Evolutionary conservation across 1,284 basidiomycete genomes (phyloP), one percentile per base, ranked within the genome.

Genomic region (Pholiota adiposa): DNA sequence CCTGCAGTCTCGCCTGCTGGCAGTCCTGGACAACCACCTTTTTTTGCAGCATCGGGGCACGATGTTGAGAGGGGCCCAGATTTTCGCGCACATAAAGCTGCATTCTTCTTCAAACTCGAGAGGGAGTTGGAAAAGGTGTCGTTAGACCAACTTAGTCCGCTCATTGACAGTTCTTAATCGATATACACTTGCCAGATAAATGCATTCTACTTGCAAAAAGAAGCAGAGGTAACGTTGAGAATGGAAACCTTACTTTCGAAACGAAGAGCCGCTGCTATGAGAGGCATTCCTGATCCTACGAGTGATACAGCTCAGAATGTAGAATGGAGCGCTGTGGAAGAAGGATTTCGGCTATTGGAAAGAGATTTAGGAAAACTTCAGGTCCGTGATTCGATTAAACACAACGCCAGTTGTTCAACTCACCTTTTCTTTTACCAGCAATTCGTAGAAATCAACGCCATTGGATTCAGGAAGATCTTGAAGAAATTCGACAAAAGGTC

Each of bases 401-500:
- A 52, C 56, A 63, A 64, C 63, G 65, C 66, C 62, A 67, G 69
- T 58, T 59, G 56, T 54, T 64, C 41, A 67, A 65, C 73, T 63
- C 38, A 44, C 56, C 57, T 14, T 51, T n/a, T 43, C 27, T 18
- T 38, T 27, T 48, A n/a, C 38, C 67, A 97, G 93, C 92, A 94
- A 84, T 99, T 97, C 71, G 90, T 99, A 67, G 97, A 99, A 76
- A 93, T 98, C 72, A 99, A 99, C 73, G 97, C 94, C 1, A 96
- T 90, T 3, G 97, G 96, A 1, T 99, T 99, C 75, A 87, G 97
- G 54, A 99, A 99, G 76, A 99, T 99, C 56, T 77, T 98, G 64
- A 99, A 99, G 72, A 99, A 99, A 73, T 99, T 96, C 87, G 97
- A 99, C 78, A 99, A 99, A 77, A 87, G 94, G 58, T 96, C 93